A percentile compares a stretch with the other conserved stretches of the same genome.
phyloP scores from a whole-genome alignment of 2,329 filamentous ascomycete genomes.

The Xylaria polymorpha region DNA sequence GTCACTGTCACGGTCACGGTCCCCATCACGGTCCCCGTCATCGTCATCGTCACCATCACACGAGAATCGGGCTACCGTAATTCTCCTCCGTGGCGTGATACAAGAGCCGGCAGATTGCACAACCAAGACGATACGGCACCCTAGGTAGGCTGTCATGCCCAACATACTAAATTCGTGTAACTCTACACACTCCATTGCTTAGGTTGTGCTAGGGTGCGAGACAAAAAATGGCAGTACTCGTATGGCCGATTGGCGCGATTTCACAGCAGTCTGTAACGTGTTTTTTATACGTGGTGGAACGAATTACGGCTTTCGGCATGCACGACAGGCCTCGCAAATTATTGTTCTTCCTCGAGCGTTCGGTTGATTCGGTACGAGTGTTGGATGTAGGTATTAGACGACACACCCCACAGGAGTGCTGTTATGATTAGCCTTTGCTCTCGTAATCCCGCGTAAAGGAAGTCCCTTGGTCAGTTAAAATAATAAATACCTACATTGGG shows the following conservation, averaged over 20 bases:
- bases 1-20: background rate
- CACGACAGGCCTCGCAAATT: background rate
- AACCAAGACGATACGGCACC: background rate
- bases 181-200: background rate
- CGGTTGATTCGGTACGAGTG: constrained; percentile 1
- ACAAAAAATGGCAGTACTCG: background rate
- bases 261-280: background rate
- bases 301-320: background rate
- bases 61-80: background rate
- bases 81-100: background rate
- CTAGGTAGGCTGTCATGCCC: background rate
- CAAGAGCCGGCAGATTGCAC: constrained; percentile 3
- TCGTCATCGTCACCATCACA: background rate
- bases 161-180: background rate
- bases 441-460: background rate
- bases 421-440: background rate
- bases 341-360: background rate
- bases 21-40: background rate
- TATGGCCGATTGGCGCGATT: background rate
- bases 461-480: background rate
- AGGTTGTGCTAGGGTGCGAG: constrained; percentile 2
- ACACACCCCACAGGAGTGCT: background rate
- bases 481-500: background rate
- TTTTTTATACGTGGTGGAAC: background rate
- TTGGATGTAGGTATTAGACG: background rate